Evolutionary conservation across 2,329 filamentous ascomycete genomes (phyloP).

Genomic region (Lachnellula hyalina): DNA sequence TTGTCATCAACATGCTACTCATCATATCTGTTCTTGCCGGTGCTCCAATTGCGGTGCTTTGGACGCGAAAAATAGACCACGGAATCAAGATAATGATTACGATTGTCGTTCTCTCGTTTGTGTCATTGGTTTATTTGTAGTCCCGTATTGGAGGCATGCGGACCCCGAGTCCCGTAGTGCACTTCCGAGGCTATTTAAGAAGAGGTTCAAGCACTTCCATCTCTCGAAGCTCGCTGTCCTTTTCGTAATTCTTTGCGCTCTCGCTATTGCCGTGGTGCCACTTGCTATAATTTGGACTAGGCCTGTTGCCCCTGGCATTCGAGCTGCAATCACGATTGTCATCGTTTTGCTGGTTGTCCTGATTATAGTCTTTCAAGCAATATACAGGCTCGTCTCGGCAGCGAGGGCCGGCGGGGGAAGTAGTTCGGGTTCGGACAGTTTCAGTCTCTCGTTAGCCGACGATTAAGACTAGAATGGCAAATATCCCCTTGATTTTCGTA

Average conservation of each 20-base stretch:
- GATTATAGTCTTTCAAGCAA: not conserved
- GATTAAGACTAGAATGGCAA: too few species aligned
- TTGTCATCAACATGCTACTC: not conserved
- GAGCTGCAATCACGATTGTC: not conserved
- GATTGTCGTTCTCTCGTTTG: not conserved
- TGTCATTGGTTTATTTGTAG: not conserved
- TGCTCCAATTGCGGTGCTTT: conserved; percentile 1
- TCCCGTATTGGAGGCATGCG: not conserved
- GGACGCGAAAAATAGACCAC: not conserved
- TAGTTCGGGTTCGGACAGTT: too few species aligned
- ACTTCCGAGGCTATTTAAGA: not conserved
- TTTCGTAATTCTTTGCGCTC: not conserved
- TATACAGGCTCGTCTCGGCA: not conserved
- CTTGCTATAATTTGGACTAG: not conserved
- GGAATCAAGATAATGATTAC: conserved; percentile 2
- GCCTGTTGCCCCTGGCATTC: not conserved
- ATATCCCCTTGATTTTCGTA: too few species aligned
- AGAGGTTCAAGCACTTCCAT: not conserved
- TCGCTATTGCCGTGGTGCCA: not conserved
- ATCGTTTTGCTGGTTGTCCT: not conserved
- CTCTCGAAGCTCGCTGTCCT: not conserved
- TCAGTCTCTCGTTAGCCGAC: too few species aligned
- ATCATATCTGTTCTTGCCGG: not conserved
- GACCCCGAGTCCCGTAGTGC: not conserved
- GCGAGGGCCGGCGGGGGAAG: not conserved